A percentile compares a stretch with the other conserved stretches of the same genome.
Conservation (phyloP, 2,329 filamentous ascomycete species). For the Penicillium sp. region DNA sequence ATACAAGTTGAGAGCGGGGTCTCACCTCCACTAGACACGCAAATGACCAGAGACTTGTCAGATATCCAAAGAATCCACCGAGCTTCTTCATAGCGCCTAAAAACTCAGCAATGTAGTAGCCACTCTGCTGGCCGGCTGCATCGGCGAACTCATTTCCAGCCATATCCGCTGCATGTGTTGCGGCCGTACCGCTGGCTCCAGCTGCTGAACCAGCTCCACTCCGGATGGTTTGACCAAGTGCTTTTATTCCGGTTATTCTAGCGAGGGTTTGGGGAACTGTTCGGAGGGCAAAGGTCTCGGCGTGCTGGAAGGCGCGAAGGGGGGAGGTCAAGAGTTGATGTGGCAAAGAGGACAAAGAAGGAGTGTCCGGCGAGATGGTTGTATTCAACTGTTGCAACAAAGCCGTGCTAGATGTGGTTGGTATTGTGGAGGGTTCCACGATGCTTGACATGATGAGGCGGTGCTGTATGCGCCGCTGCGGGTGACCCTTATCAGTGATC, state of each 20-base stretch:
- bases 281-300: conserved; percentile 36
- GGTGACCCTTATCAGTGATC: conserved; percentile 18
- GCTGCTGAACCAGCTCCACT: conserved; percentile 15
- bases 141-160: conserved; percentile 34
- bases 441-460: conserved; percentile 27
- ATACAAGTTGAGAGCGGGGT: conserved; percentile 3
- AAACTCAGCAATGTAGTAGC: conserved; percentile 43
- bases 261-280: conserved; percentile 36
- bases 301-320: conserved; percentile 37
- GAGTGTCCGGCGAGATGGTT: conserved; percentile 13
- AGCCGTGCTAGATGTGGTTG: conserved; percentile 23
- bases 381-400: conserved; percentile 22
- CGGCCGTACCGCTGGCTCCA: conserved; percentile 39
- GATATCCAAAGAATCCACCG: conserved; percentile 83
- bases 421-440: conserved; percentile 17
- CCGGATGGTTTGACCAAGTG: conserved; percentile 27
- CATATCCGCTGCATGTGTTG: conserved; percentile 36
- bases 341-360: conserved; percentile 28
- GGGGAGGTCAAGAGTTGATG: conserved; percentile 37
- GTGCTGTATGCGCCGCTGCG: conserved; percentile 7
- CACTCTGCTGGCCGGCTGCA: conserved; percentile 33
- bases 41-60: conserved; percentile 88
- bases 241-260: conserved; percentile 29
- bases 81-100: conserved; percentile 63
- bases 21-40: conserved; percentile 74